Base-by-base conservation (phyloP, 345 rosid species). In the Corchorus olitorius region DNA sequence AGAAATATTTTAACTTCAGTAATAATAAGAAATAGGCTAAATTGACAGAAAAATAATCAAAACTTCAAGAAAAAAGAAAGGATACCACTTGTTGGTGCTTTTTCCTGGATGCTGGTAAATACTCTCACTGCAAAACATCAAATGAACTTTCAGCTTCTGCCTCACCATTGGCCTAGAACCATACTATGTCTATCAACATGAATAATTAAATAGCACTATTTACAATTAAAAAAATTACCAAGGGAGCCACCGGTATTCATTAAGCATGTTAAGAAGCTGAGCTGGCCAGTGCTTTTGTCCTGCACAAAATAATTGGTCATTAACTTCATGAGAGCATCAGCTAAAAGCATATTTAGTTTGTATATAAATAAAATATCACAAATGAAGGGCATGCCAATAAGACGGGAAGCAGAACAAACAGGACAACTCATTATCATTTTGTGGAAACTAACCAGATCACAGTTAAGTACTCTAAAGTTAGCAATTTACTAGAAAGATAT, bases 231-330 rank as follows among this genome's bases (percentile, higher is more conserved):
- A 15, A 48, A 72, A 89, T 84, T 85, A 93, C 99, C 97, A 75
- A 91, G 79, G 9, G 96, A 87, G 43, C 97, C 98, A 48, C 81
- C 89, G 54, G 86, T 86, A 81, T 92, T 95, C 96, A 93, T 87
- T 27, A 89, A 87, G 67, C 84, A 89, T 54, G 99, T 95, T 83
- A 95, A 84, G 88, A 90, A 92, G 90, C 99, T 95, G 66, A 93
- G 98, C 76, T 93, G 93, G 70, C 99, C 97, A 0, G 99, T 95
- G 73, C 94, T 88, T 85, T 89, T 93, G 86, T 87, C 92, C 99
- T 95, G 89, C 74, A 14, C 54, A 79, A 83, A 69, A 81, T 72
- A 72, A 19, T 59, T 39, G 39, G 49, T 63, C 64, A 49, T 62
- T 59, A 60, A 13, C 43, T 65, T 15, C 22, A 74, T 64, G n/a